Evolutionary conservation across 2,329 filamentous ascomycete genomes (phyloP), one percentile per base, ranked within the genome.

Genomic region (Plenodomus tracheiphilus): DNA sequence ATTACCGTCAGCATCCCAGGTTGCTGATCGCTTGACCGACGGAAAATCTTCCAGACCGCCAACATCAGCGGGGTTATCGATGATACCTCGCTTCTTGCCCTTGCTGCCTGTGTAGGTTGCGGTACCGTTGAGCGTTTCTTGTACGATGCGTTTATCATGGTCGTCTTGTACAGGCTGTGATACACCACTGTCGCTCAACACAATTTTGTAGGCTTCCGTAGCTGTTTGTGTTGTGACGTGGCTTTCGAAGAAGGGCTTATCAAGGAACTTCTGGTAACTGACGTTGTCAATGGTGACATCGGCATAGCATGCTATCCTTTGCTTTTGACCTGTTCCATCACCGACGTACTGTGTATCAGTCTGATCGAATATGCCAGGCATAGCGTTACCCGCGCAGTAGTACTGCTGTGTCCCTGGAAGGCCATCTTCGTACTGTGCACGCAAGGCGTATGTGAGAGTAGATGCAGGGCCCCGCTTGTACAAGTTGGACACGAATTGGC

Each of bases 11-110:
- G 65, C 62, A 41, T 72, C 69, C 69, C 69, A 71, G n/a, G 41
- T 45, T 3, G 53, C 55, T 1, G 50, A 34, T 13, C 68, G 60
- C 20, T 39, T 59, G 1, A 49, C 58, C 1, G 57, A 53, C 0
- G 68, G 68, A 51, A 71, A 72, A 30, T 61, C 53, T 41, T 72
- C 69, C 1, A 72, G 59, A 7, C 69, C 69, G 11, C 69, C 69
- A 18, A 62, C 68, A 47, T 72, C 69, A 2, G 47, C 56, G 1
- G 62, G 62, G 41, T 68, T 59, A 42, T 72, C 69, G 43, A 72
- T 72, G 19, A 72, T 61, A 3, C 69, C 69, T 49, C 56, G 53
- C 46, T 66, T 63, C 2, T 60, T 62, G 5, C 60, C 61, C 6
- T 62, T 59, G 13, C 64, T 68, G 4, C 69, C 69, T 1, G 51